Evolutionary conservation across 31 red algal species (phyloP), one percentile per base, ranked within the genome.

Genomic region (Porphyra umbilicalis): DNA sequence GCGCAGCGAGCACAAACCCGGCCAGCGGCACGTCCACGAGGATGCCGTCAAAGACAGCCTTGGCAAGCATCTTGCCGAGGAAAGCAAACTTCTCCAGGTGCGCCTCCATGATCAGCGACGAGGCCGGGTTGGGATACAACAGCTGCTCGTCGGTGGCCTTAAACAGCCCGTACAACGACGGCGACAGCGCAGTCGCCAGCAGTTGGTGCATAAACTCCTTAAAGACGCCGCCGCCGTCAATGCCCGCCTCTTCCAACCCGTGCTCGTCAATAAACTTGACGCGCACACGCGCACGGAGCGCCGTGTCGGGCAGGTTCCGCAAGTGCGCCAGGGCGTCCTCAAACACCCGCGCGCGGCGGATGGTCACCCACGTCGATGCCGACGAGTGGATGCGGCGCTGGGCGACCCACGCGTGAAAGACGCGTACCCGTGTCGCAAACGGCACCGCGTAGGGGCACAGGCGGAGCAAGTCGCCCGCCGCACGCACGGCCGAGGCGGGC

Each of bases 181-280:
- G 98, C 34, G 92, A 95, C 76, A 99, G 90, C 0, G 90, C 89
- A 67, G 83, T 78, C 39, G 79, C 76, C 36, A 99, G 32, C 10
- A 99, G 86, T 79, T 99, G 86, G 79, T 99, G 85, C 91, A 99
- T 92, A 77, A 99, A 99, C 82, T 99, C 98, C 44, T 99, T 99
- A 78, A 97, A 99, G 1, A 99, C 92, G 37, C 98, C 98, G 36
- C 98, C 98, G 39, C 98, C 98, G 81, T 99, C 94, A 83, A 99
- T 96, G 42, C 98, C 98, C 0, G 94, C 98, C 77, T 99, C 98
- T 77, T 99, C 94, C 68, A 97, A 79, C 1, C 98, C 98, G 89
- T 99, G 90, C 81, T 89, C 93, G 84, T 97, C 93, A 31, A 99
- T 90, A 77, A 99, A 97, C 82, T 91, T 95, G 34, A 99, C 90